These are phyloP conservation scores for Colletotrichum sp. DNA, from an alignment of 2,329 filamentous ascomycete genomes.

Conservation along the genomic window DNA sequence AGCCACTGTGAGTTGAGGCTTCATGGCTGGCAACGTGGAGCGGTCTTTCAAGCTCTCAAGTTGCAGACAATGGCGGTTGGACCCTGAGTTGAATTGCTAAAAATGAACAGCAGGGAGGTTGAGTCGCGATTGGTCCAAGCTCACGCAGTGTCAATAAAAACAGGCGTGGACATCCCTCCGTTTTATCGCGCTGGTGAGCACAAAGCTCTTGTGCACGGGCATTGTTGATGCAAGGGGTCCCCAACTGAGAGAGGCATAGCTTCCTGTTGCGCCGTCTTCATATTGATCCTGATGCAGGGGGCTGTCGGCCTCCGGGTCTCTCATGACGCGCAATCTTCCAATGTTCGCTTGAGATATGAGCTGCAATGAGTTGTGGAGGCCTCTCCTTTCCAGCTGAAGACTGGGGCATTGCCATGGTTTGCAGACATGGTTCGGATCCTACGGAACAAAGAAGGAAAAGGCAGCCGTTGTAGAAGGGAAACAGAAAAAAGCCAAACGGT, in stretches of 20 bases:
- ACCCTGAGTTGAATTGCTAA: neutral
- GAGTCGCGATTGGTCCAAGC: neutral
- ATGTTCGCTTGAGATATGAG: slow-evolving; percentile 4
- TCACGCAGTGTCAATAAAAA: neutral
- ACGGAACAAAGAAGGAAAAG: neutral
- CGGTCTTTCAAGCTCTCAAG: neutral
- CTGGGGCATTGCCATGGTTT: neutral
- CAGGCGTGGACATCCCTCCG: neutral
- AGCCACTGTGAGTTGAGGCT: neutral
- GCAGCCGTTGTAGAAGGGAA: neutral
- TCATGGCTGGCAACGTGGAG: neutral
- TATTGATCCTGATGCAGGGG: neutral
- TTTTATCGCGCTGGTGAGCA: neutral
- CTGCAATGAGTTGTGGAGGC: neutral
- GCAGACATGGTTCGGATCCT: neutral
- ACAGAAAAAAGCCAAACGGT: neutral
- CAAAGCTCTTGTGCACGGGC: neutral
- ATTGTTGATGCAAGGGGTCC: neutral
- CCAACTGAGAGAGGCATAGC: neutral
- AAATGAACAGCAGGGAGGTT: neutral
- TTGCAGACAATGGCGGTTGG: neutral
- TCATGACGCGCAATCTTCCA: slow-evolving; percentile 5
- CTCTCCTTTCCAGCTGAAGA: neutral
- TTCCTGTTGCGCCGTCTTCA: neutral
- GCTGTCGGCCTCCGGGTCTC: neutral